Conservation (phyloP, 1,284 basidiomycete species). For the Ustilago crameri region DNA sequence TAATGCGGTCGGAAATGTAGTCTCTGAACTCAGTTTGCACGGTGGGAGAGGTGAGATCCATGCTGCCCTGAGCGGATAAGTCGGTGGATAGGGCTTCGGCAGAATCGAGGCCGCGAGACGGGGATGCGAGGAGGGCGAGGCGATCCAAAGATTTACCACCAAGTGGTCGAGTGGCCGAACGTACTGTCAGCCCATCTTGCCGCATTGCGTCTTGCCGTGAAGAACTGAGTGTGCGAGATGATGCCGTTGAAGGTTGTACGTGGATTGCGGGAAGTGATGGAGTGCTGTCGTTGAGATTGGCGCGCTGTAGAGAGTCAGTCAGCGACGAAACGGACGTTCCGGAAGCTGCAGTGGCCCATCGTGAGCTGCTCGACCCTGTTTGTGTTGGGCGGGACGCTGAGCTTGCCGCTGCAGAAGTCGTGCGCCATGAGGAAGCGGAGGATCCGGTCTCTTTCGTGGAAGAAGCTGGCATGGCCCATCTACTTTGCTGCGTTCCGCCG, state of each 20-base stretch:
- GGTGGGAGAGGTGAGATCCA: slow-evolving; percentile 24
- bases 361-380: neutral
- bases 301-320: neutral
- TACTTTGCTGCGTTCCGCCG: slow-evolving; percentile 26
- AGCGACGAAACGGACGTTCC: neutral
- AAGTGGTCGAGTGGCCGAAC: slow-evolving; percentile 20
- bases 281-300: neutral
- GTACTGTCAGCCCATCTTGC: slow-evolving; percentile 13
- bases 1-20: slow-evolving; percentile 37
- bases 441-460: neutral
- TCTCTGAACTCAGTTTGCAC: slow-evolving; percentile 31
- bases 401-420: neutral
- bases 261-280: slow-evolving; percentile 3
- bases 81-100: slow-evolving; percentile 15
- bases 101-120: slow-evolving; percentile 42
- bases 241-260: neutral
- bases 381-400: neutral
- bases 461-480: slow-evolving; percentile 23
- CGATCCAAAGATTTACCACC: slow-evolving; percentile 43
- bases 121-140: slow-evolving; percentile 44
- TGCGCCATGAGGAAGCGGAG: slow-evolving; percentile 19
- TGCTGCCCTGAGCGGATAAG: slow-evolving; percentile 25
- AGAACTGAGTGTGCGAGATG: neutral
- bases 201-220: neutral
- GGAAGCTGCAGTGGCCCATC: neutral